phyloP scores from a whole-genome alignment of 1,284 basidiomycete genomes.

The Trichosporon sp. region DNA sequence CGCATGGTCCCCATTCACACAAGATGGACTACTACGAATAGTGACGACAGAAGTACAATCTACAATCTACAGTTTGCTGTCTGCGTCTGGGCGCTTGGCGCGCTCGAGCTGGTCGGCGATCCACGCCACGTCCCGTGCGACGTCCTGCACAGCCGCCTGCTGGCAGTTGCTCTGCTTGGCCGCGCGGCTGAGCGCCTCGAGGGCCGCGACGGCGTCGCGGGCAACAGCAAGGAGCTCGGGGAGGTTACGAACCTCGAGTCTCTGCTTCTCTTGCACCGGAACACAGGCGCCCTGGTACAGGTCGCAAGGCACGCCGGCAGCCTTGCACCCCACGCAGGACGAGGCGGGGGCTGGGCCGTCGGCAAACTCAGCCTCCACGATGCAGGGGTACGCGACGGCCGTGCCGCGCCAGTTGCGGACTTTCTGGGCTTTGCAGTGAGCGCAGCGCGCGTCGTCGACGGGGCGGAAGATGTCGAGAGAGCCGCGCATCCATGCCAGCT shows the following conservation, averaged over 20 bases:
- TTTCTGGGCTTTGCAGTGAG: neutral
- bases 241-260: neutral
- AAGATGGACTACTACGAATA: too few relatives aligned
- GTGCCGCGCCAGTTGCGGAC: neutral
- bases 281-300: neutral
- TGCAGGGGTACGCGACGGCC: neutral
- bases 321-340: neutral
- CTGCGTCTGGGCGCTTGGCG: neutral
- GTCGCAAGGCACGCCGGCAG: neutral
- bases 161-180: neutral
- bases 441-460: neutral
- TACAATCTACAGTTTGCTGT: neutral
- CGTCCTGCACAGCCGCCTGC: neutral
- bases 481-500: neutral
- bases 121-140: neutral
- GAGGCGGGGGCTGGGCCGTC: neutral
- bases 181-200: neutral
- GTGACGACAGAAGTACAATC: too few relatives aligned
- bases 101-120: neutral
- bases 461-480: neutral
- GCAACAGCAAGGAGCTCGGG: neutral
- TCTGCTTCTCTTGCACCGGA: neutral
- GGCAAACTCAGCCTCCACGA: neutral
- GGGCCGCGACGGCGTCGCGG: neutral
- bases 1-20: too few relatives aligned